phyloP scores from a whole-genome alignment of 2,329 filamentous ascomycete species.

The Fusarium hostae region DNA sequence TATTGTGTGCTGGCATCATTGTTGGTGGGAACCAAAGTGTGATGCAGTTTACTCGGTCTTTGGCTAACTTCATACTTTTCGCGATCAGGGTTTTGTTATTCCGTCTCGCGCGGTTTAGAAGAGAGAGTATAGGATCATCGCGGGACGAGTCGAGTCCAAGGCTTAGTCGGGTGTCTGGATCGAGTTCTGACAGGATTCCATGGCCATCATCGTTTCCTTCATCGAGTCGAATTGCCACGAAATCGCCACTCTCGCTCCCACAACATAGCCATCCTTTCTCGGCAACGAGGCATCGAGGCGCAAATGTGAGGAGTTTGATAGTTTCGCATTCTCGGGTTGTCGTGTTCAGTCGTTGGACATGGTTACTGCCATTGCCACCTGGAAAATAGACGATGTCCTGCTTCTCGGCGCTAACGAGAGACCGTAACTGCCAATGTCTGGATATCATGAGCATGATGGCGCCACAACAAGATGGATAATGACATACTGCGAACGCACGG shows the following conservation, averaged over 20 bases:
- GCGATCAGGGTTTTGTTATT: constrained; percentile 59
- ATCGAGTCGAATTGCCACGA: constrained; percentile 78
- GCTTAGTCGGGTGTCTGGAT: constrained; percentile 49
- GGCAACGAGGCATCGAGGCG: constrained; percentile 87
- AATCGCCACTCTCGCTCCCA: constrained; percentile 88
- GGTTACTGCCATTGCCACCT: constrained; percentile 72
- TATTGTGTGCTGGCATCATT: constrained; percentile 39
- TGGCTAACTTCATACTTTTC: constrained; percentile 65
- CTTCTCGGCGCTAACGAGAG: constrained; percentile 85
- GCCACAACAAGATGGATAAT: constrained; percentile 36
- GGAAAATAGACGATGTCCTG: constrained; percentile 87
- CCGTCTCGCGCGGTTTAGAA: constrained; percentile 53
- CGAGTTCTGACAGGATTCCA: constrained; percentile 45
- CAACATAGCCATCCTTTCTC: constrained; percentile 90
- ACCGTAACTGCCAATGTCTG: constrained; percentile 89
- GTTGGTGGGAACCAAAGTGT: constrained; percentile 70
- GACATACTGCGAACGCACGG: constrained; percentile 72
- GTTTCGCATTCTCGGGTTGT: constrained; percentile 76
- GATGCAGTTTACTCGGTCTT: constrained; percentile 73
- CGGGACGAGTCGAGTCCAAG: constrained; percentile 48
- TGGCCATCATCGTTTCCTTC: constrained; percentile 49
- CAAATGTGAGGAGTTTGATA: constrained; percentile 76
- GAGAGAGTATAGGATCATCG: constrained; percentile 50
- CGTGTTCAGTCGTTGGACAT: constrained; percentile 76
- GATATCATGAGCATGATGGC: constrained; percentile 24